These are phyloP conservation scores for Canariomyces notabilis DNA, from an alignment of 2,329 filamentous ascomycete genomes.

Conservation along the genomic window DNA sequence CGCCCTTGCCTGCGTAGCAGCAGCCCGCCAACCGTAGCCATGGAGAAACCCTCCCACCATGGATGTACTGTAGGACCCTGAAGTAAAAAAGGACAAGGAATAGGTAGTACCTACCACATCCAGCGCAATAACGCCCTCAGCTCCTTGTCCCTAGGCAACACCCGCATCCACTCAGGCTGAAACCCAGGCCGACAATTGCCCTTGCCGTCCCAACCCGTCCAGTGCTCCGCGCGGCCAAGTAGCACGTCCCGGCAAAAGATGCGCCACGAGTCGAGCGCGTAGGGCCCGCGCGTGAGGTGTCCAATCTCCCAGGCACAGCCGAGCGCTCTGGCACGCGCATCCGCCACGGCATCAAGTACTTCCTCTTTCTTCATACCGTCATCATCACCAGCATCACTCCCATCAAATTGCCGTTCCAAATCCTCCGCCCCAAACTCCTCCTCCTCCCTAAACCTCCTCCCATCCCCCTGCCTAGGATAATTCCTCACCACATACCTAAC, in stretches of 20 bases:
- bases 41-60: too few species aligned
- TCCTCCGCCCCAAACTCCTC: slow-evolving; percentile 27
- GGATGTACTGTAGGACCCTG: too few species aligned
- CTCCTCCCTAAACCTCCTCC: slow-evolving; percentile 27
- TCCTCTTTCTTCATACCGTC: neutral
- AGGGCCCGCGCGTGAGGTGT: slow-evolving; percentile 75
- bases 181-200: too few species aligned
- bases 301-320: slow-evolving; percentile 72
- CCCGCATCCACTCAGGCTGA: slow-evolving; percentile 87
- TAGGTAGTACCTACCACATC: slow-evolving; percentile 63
- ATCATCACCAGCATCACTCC: slow-evolving; percentile 25
- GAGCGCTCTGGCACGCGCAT: slow-evolving; percentile 17
- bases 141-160: slow-evolving; percentile 80
- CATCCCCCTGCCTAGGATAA: slow-evolving; percentile 35
- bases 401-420: too few species aligned
- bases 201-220: slow-evolving; percentile 55
- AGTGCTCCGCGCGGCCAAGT: slow-evolving; percentile 59
- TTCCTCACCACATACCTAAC: slow-evolving; percentile 49
- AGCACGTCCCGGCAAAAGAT: slow-evolving; percentile 85
- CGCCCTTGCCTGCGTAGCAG: too few species aligned
- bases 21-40: too few species aligned
- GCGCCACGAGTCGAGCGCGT: slow-evolving; percentile 84
- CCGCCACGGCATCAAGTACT: slow-evolving; percentile 17
- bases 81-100: neutral
- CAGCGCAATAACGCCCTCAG: slow-evolving; percentile 79